phyloP scores from a whole-genome alignment of 2,329 filamentous ascomycete genomes.

The Epichloe scottii region DNA sequence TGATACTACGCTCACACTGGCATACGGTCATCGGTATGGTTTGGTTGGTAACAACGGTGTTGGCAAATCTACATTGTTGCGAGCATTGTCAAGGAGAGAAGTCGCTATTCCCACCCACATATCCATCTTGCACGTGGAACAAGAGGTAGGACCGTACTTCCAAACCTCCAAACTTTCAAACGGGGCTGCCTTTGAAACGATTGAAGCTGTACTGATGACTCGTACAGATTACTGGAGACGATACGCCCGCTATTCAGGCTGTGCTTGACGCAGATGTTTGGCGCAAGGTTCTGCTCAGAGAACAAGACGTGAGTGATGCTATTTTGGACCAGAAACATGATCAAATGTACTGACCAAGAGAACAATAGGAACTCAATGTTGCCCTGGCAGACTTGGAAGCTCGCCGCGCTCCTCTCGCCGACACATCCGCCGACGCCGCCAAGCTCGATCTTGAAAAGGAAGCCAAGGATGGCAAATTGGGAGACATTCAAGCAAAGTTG shows the following conservation, averaged over 20 bases:
- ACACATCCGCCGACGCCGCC: conserved; percentile 81
- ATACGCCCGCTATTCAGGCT: conserved; percentile 87
- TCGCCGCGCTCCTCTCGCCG: conserved; percentile 68
- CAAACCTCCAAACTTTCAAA: too few relatives aligned
- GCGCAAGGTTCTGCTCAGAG: conserved; percentile 85
- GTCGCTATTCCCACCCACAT: conserved; percentile 93
- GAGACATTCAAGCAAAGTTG: conserved; percentile 82
- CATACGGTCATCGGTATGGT: conserved; percentile 90
- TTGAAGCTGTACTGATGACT: conserved; percentile 7
- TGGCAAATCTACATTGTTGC: conserved; percentile 86
- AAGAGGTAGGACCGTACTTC: conserved; percentile 55
- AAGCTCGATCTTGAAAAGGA: conserved; percentile 79
- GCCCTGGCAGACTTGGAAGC: conserved; percentile 66
- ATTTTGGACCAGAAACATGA: neutral
- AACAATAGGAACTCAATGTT: conserved; percentile 54
- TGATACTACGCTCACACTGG: conserved; percentile 79
- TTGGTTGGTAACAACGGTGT: conserved; percentile 99
- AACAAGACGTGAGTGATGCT: conserved; percentile 57
- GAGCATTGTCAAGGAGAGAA: conserved; percentile 85
- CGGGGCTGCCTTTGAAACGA: neutral
- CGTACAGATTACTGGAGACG: conserved; percentile 73
- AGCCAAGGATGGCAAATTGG: conserved; percentile 77
- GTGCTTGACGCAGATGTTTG: conserved; percentile 96
- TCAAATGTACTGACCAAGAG: neutral
- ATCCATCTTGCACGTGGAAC: conserved; percentile 96